Base-by-base conservation (phyloP, 2,329 filamentous ascomycete species). In the Xylariaceae sp. region DNA sequence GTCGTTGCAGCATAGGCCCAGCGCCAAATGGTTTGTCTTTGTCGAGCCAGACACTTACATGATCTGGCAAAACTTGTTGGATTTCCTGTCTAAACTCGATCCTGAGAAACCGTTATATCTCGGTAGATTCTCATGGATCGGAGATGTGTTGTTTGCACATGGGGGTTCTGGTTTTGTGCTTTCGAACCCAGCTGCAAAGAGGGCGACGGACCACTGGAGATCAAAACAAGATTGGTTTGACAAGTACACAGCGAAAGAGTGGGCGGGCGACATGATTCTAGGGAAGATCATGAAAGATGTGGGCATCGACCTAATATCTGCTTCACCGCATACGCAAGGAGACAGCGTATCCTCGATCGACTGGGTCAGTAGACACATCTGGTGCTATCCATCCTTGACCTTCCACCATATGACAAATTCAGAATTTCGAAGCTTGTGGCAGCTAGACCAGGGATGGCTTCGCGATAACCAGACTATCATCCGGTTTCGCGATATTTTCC, bases 11-110 rank as follows among this genome's bases (percentile, higher is more conserved):
- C 58, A 63, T 43, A 62, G 66, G 11, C 67, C 66, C 2, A 43
- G 64, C 19, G 60, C 61, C 7, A 66, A 69, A 30, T 72, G 68
- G 69, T 72, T 66, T 51, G 60, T 71, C 19, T 71, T 70, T 47
- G 62, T 70, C 32, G 68, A 70, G 45, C 62, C 62, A 2, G 68
- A 71, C 48, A 69, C 66, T 14, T 69, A 68, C 44, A 45, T 69
- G 36, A 49, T 70, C 43, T 64, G 68, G 63, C 58, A 61, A 6
- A 67, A 67, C 30, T 44, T 70, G 32, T 38, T 66, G 19, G 51
- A 62, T n/a, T 70, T 63, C 54, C 53, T 71, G 35, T 19, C 30
- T 7, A 55, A 44, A 41, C 58, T 65, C 14, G 62, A 69, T 40
- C 51, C 62, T 3, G 44, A 46, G 9, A 46, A 63, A 19, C 60